A percentile compares a stretch with the other conserved stretches of the same genome.
These are phyloP conservation scores for Capsicum chinense DNA, from an alignment of 257 asterid species.

Conservation along the genomic window DNA sequence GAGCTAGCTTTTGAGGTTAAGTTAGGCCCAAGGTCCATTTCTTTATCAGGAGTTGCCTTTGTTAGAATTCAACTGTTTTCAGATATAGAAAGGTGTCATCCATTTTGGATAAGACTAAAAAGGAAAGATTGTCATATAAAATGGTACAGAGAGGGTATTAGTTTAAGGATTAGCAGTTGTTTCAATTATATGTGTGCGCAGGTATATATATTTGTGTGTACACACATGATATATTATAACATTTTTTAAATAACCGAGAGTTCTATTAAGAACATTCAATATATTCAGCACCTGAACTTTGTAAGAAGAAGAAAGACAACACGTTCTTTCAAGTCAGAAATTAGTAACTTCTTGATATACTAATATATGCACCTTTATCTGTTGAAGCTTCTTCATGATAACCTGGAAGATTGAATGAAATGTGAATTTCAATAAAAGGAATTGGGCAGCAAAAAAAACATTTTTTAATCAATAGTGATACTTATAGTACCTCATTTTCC, in stretches of 20 bases:
- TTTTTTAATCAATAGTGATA: conserved; percentile 2
- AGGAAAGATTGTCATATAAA: not conserved
- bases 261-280: not conserved
- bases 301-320: not conserved
- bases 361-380: conserved; percentile 49
- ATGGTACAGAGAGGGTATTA: not conserved
- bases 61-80: not conserved
- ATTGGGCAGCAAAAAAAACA: conserved; percentile 12
- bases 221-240: too few relatives aligned
- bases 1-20: too few relatives aligned
- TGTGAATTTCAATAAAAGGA: conserved; percentile 26
- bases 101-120: not conserved
- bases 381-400: conserved; percentile 61
- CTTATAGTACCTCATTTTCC: conserved; percentile 72
- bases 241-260: not conserved
- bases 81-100: not conserved
- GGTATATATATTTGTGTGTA: not conserved
- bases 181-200: not conserved
- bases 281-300: not conserved
- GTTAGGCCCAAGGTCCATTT: too few relatives aligned
- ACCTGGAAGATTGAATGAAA: conserved; percentile 51
- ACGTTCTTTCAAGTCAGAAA: not conserved
- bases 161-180: not conserved
- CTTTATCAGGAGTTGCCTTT: not conserved
- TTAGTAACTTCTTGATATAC: conserved; percentile 9